A percentile compares a stretch with the other conserved stretches of the same genome.
Evolutionary conservation across 192 early-diverging fungal species (phyloP).

Genomic region (Chytriomyces hyalinus): DNA sequence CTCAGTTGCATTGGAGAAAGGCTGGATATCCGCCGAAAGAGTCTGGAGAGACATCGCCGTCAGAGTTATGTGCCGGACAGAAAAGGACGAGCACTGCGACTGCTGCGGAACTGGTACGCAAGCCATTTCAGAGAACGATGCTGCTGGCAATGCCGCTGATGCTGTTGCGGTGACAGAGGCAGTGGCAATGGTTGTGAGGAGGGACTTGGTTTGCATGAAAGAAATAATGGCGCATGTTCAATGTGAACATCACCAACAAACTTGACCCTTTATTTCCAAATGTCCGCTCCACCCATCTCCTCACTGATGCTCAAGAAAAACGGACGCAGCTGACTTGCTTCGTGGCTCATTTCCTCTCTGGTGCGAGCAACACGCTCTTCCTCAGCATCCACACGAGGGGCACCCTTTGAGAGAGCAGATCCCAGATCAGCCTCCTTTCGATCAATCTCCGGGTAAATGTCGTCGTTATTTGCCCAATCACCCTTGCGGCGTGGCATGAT

Average conservation of each 20-base stretch:
- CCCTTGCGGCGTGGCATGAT: conserved; percentile 81
- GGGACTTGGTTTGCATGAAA: too few relatives aligned
- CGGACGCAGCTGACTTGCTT: conserved; percentile 58
- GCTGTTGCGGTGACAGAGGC: too few relatives aligned
- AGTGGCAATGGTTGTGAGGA: too few relatives aligned
- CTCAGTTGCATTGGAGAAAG: too few relatives aligned
- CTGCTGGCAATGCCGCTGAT: too few relatives aligned
- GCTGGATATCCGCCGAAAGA: too few relatives aligned
- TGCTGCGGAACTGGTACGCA: too few relatives aligned
- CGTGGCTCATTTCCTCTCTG: conserved; percentile 78
- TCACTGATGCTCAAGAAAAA: conserved; percentile 43
- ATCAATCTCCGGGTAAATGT: conserved; percentile 82
- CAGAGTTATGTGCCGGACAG: too few relatives aligned
- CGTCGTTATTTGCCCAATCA: conserved; percentile 87
- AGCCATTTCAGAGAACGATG: too few relatives aligned
- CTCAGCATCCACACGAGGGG: conserved; percentile 59
- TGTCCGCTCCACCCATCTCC: conserved; percentile 9
- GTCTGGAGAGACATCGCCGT: too few relatives aligned
- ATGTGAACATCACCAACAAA: neutral
- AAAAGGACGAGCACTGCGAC: too few relatives aligned
- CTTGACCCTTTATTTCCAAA: neutral
- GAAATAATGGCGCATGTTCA: neutral
- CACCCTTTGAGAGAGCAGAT: conserved; percentile 34
- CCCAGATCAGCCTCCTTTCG: conserved; percentile 49
- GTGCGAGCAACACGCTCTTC: conserved; percentile 71